phyloP scores from a whole-genome alignment of 169 alveolate genomes.

The Cryptosporidium canis region DNA sequence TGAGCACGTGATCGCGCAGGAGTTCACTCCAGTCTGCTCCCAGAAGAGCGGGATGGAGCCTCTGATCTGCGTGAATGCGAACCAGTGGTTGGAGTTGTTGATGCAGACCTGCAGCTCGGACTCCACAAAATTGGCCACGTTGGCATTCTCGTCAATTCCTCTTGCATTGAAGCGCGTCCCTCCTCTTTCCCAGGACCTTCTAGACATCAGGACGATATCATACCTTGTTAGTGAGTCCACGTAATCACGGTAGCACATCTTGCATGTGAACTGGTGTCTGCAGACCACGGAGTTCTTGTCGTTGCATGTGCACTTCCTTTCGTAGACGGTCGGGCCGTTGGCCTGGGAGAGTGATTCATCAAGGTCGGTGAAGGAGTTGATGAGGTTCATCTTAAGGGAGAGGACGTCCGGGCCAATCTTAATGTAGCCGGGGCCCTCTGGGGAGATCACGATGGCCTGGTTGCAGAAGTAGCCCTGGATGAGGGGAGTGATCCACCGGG shows the following conservation, averaged over 20 bases:
- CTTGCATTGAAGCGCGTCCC: conserved; percentile 95
- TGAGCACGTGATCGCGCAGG: conserved; percentile 73
- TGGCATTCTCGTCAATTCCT: conserved; percentile 95
- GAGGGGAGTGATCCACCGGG: conserved; percentile 81
- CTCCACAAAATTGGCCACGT: conserved; percentile 95
- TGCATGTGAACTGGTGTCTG: neutral
- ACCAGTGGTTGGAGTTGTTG: conserved; percentile 74
- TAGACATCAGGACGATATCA: conserved; percentile 80
- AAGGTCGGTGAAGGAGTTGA: conserved; percentile 43
- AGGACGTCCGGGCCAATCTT: conserved; percentile 38
- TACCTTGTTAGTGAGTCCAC: conserved; percentile 45
- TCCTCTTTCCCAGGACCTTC: conserved; percentile 90
- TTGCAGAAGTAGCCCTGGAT: conserved; percentile 81
- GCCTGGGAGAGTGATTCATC: neutral
- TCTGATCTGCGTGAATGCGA: conserved; percentile 87
- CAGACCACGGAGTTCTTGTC: neutral
- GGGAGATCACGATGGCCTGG: conserved; percentile 47
- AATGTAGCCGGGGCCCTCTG: conserved; percentile 65
- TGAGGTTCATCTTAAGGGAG: conserved; percentile 30
- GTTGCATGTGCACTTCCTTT: conserved; percentile 19
- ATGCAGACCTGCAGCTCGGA: conserved; percentile 89
- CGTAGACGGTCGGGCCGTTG: neutral
- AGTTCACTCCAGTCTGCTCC: conserved; percentile 90
- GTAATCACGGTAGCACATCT: conserved; percentile 47
- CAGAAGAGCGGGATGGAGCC: conserved; percentile 98